Base-by-base conservation (phyloP, 352 stramenopile species). In the Phytopythium boreale region DNA sequence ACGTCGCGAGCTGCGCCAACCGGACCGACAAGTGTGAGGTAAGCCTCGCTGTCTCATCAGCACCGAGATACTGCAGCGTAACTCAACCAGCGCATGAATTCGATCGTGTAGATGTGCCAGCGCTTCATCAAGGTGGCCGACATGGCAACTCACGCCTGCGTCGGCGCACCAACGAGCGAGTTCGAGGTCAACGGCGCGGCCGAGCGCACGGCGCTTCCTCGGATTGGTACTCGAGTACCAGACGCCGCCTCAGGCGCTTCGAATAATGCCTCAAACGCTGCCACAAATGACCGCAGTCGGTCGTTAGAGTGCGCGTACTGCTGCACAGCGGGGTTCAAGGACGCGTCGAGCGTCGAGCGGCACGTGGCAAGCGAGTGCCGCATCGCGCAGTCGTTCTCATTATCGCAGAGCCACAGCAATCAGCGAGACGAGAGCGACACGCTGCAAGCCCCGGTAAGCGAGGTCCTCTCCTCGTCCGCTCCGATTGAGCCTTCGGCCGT, bases 11-110 rank as follows among this genome's bases (percentile, higher is more conserved):
- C n/a, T 90, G 82, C 50, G 72, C 71, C 10, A 88, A 69, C 58
- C 79, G 82, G 44, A 90, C 79, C 0, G 74, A 84, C 29, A 64
- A 64, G 46, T 90, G 82, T 50, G 77, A 88, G 51, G 81, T 88
- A 67, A 49, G 67, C 37, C 10, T 47, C 8, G 26, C 37, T 6
- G 41, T 29, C 44, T 51, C 5, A 15, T 44, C 24, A 1, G 11
- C 17, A 64, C 22, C 1, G 11, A 4, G 34, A 2, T 14, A 14
- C 34, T 39, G 10, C 6, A 14, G 10, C 34, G 34, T 39, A 10
- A 39, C 34, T 39, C 34, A 39, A 15, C 10, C 7, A 10, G 1
- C 34, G 22, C 22, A 20, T 20, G 10, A 20, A 9, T 27, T 50
- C 20, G 43, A 26, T 4, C 26, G 4, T 55, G 12, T 43, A 88